A percentile compares a stretch with the other conserved stretches of the same genome.
These are phyloP conservation scores for Paraphaeosphaeria minitans DNA, from an alignment of 2,329 filamentous ascomycete genomes.

Conservation along the genomic window DNA sequence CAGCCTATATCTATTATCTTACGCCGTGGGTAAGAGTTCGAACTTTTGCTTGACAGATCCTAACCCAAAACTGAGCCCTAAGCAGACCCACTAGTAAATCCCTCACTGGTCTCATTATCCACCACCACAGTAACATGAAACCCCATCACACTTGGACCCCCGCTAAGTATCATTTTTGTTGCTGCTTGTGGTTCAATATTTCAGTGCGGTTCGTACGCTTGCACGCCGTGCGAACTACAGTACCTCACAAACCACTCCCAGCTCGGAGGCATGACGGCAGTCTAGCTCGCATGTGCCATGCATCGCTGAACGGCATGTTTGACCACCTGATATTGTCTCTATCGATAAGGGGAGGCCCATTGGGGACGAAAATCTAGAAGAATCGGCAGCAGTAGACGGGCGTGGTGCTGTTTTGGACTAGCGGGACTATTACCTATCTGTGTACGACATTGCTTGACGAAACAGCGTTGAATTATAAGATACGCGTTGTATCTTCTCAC, in stretches of 20 bases:
- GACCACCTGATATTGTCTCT: not conserved
- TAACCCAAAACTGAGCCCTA: too few species aligned
- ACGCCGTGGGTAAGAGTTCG: too few species aligned
- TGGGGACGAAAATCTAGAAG: too few species aligned
- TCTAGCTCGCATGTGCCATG: not conserved
- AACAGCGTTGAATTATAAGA: not conserved
- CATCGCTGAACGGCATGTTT: not conserved
- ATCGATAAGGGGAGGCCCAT: not conserved
- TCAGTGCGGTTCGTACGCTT: not conserved
- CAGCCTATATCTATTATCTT: too few species aligned
- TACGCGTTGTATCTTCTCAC: not conserved
- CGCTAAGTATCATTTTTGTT: not conserved
- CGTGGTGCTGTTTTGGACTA: not conserved
- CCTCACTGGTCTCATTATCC: conserved; percentile 22
- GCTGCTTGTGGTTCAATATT: not conserved
- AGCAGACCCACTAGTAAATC: conserved; percentile 16
- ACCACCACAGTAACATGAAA: conserved; percentile 31
- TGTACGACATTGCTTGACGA: not conserved
- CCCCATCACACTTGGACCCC: conserved; percentile 12
- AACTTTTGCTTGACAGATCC: too few species aligned
- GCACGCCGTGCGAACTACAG: not conserved
- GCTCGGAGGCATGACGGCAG: not conserved
- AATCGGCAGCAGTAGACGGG: conserved; percentile 4
- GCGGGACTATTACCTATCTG: not conserved
- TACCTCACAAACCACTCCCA: not conserved